These are phyloP conservation scores for Kwoniella sp. DNA, from an alignment of 768 basidiomycete species.

Conservation along the genomic window DNA sequence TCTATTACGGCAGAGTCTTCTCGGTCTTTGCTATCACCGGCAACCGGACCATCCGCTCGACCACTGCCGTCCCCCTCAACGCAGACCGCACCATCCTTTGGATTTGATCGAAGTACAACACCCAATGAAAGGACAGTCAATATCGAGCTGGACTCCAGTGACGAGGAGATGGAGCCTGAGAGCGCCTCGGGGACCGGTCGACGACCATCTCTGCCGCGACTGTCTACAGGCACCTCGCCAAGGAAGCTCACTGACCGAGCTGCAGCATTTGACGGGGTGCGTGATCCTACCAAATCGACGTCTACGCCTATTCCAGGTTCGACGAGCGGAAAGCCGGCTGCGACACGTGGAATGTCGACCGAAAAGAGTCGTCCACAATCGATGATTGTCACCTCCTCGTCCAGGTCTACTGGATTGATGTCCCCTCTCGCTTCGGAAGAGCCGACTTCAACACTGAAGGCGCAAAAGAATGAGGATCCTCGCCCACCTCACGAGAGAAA, in stretches of 20 bases:
- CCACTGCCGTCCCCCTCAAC: conserved; percentile 1
- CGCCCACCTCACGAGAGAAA: conserved; percentile 32
- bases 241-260: conserved; percentile 5
- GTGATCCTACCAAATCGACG: conserved; percentile 8
- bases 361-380: conserved; percentile 28
- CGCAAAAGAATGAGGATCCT: too few relatives aligned
- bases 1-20: neutral
- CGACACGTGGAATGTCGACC: neutral
- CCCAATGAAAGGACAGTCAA: conserved; percentile 6
- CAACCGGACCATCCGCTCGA: neutral
- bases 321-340: neutral
- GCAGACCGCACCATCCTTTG: conserved; percentile 4
- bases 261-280: conserved; percentile 4
- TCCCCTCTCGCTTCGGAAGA: conserved; percentile 4
- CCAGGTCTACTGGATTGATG: conserved; percentile 2
- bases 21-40: neutral
- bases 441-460: neutral
- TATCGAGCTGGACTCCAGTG: conserved; percentile 29
- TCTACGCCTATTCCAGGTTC: conserved; percentile 3
- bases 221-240: neutral
- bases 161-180: conserved; percentile 41
- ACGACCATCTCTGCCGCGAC: neutral
- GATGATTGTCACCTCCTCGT: conserved; percentile 27
- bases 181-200: conserved; percentile 16
- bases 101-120: conserved; percentile 16